Evolutionary conservation across 2,329 filamentous ascomycete genomes (phyloP), one percentile per base, ranked within the genome.

Genomic region (Botryotinia globosa): DNA sequence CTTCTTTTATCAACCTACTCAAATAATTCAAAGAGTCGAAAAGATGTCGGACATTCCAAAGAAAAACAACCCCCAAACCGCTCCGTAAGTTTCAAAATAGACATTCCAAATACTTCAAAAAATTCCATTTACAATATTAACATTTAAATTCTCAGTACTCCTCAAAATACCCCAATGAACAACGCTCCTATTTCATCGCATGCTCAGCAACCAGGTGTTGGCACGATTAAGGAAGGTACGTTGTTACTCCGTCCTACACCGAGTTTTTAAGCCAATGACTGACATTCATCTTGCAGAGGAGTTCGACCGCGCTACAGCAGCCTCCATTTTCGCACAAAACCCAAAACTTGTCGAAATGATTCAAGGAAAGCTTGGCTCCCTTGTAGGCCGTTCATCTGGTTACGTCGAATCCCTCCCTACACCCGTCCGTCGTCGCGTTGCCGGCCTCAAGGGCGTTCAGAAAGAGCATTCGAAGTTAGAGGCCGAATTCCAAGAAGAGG

Each of bases 381-480:
- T 99, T 74, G 93, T 99, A 80, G 96, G 96, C 80, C 91, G 92
- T 78, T 97, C 97, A 69, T 99, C 96, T 72, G 96, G 96, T 80
- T 99, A 99, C 85, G 94, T 99, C 83, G 96, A 99, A 87, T 97
- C 93, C 37, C 91, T 99, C 29, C 96, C 96, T 74, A 87, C 90
- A 73, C 89, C 92, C 74, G 94, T 99, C 80, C 94, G 94, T 83
- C 93, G 93, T 82, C 94, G 96, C 81, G 95, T 99, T 77, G 91
- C 94, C 75, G 97, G 96, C 78, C 88, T 99, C 75, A 98, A 98
- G 87, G 97, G 95, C 78, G 94, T 99, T 79, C 96, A 99, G 85
- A 98, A 98, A 85, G 94, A 98, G 80, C 96, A 99, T 86, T 93
- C 95, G 75, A 98, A 98, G 86, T 91, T 99, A 79, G 97, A 99